Conservation (phyloP, 73 alveolate species). For the Uronychia binucleata region DNA sequence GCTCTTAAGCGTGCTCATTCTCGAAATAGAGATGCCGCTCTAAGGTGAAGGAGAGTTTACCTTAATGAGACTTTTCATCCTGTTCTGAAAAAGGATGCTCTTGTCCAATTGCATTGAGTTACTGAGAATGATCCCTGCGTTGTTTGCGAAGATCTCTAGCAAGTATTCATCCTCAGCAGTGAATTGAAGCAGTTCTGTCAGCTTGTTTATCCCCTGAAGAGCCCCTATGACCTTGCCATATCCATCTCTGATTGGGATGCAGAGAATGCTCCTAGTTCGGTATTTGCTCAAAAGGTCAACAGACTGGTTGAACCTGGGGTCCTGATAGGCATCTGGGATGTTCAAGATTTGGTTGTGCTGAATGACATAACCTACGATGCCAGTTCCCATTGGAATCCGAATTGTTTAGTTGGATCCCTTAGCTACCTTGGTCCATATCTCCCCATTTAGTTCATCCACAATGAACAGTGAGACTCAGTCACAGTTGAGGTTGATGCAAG, state of each 20-base stretch:
- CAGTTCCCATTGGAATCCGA: slow-evolving; percentile 65
- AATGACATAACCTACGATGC: slow-evolving; percentile 69
- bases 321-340: slow-evolving; percentile 84
- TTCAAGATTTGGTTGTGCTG: slow-evolving; percentile 53
- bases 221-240: slow-evolving; percentile 77
- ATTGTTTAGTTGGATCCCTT: slow-evolving; percentile 74
- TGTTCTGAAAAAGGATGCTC: slow-evolving; percentile 18
- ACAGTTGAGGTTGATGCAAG: slow-evolving; percentile 32
- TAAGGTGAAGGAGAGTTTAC: slow-evolving; percentile 9
- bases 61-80: slow-evolving; percentile 21
- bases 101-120: slow-evolving; percentile 37
- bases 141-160: slow-evolving; percentile 24
- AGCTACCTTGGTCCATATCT: slow-evolving; percentile 78
- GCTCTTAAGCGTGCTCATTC: not conserved
- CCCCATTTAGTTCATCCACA: slow-evolving; percentile 82
- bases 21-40: slow-evolving; percentile 20
- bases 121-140: slow-evolving; percentile 49
- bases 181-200: slow-evolving; percentile 11
- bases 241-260: slow-evolving; percentile 72
- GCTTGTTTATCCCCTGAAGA: slow-evolving; percentile 76
- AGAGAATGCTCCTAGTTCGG: slow-evolving; percentile 75
- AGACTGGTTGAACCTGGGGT: slow-evolving; percentile 66
- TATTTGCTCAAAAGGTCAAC: slow-evolving; percentile 63
- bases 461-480: slow-evolving; percentile 60
- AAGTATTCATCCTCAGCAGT: slow-evolving; percentile 32